A percentile compares a stretch with the other conserved stretches of the same genome.
Conservation (phyloP, 129 eudicot species). For the Arctium minus region DNA sequence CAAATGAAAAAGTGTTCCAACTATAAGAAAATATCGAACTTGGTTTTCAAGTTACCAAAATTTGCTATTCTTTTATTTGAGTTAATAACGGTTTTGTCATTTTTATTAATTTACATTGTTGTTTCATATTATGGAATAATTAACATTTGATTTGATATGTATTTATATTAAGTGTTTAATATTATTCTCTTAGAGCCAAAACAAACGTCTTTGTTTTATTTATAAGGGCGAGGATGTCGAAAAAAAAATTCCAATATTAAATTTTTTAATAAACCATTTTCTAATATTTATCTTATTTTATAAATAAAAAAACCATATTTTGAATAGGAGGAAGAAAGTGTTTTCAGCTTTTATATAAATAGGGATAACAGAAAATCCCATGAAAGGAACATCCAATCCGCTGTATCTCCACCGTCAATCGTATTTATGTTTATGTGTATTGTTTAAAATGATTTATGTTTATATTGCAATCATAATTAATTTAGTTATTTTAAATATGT, state of each 20-base stretch:
- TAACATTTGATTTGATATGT: background rate
- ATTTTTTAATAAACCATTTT: background rate
- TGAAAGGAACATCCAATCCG: background rate
- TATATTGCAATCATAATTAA: too few relatives aligned
- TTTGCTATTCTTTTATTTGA: background rate
- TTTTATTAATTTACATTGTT: background rate
- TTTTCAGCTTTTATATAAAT: background rate
- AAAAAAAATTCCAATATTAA: background rate
- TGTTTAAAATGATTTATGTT: background rate
- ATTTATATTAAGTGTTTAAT: background rate
- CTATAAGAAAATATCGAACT: background rate
- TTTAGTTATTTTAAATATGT: too few relatives aligned
- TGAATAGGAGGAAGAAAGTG: background rate
- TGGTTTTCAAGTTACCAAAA: background rate
- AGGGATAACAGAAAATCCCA: background rate
- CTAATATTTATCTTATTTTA: background rate
- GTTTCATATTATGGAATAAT: background rate
- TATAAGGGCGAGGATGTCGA: background rate
- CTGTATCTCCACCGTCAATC: background rate
- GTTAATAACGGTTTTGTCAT: background rate
- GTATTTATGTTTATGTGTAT: background rate
- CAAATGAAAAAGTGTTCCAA: background rate
- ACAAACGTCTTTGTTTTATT: background rate
- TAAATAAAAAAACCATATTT: background rate
- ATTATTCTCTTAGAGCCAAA: background rate